Conservation (phyloP, 176 grass and related monocot species). For the Sorghum bicolor region DNA sequence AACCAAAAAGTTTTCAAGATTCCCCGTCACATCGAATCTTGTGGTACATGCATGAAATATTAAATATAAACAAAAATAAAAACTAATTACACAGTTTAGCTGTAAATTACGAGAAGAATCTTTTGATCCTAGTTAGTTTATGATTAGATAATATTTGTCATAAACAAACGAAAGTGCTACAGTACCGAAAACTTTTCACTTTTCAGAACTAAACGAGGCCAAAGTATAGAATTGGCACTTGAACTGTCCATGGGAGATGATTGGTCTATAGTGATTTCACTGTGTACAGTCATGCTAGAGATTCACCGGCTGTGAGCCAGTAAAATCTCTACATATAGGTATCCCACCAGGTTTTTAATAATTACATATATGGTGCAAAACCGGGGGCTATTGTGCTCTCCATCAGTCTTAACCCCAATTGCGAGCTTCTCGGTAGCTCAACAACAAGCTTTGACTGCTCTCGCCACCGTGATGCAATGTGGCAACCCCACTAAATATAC, state of each 20-base stretch:
- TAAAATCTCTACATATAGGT: conserved; percentile 23
- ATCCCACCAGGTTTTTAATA: neutral
- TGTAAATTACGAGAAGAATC: no score
- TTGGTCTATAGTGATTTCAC: neutral
- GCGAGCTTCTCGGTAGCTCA: neutral
- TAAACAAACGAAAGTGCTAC: no score
- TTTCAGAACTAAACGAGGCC: no score
- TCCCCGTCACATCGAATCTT: no score
- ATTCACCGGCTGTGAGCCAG: neutral
- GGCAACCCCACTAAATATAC: conserved; percentile 18
- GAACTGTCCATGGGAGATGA: neutral
- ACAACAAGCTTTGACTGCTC: neutral
- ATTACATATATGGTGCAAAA: conserved; percentile 28
- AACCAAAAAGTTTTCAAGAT: no score
- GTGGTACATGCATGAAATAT: no score
- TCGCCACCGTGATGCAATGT: neutral
- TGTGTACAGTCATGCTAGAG: neutral
- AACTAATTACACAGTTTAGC: no score
- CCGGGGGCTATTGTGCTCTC: neutral
- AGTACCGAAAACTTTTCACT: no score
- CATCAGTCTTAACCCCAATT: neutral
- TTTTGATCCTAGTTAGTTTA: no score
- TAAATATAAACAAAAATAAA: no score
- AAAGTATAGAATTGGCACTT: neutral
- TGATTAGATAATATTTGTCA: no score